Conservation (phyloP, 805 yeast species). For the Yarrowia sp. region DNA sequence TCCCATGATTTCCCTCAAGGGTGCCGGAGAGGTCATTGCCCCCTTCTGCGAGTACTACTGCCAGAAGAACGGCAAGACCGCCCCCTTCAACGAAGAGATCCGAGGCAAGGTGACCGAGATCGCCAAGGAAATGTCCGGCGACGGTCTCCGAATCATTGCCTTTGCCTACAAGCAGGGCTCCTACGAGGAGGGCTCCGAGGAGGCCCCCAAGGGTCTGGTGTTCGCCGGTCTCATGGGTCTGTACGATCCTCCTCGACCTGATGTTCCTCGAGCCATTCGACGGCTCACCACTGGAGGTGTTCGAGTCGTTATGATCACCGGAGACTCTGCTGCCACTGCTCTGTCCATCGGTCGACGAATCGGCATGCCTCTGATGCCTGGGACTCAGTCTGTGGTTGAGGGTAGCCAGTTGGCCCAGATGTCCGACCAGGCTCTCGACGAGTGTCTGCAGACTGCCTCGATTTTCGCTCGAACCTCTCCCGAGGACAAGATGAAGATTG, state of each 20-base stretch:
- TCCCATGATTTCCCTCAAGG: slow-evolving; percentile 72
- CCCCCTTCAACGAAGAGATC: slow-evolving; percentile 59
- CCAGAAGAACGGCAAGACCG: slow-evolving; percentile 64
- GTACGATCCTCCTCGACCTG: slow-evolving; percentile 97
- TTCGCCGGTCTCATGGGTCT: slow-evolving; percentile 91
- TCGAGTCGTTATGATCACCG: slow-evolving; percentile 97
- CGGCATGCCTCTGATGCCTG: slow-evolving; percentile 77
- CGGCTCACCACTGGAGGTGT: slow-evolving; percentile 89
- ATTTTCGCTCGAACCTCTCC: slow-evolving; percentile 96
- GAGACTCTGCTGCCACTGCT: slow-evolving; percentile 90
- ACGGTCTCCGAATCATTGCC: slow-evolving; percentile 86
- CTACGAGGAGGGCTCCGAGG: slow-evolving; percentile 46
- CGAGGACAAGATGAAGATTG: slow-evolving; percentile 89
- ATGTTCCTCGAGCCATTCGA: slow-evolving; percentile 77
- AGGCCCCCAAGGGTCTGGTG: slow-evolving; percentile 59
- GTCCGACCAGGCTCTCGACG: slow-evolving; percentile 73
- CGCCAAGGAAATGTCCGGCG: slow-evolving; percentile 72
- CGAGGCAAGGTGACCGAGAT: slow-evolving; percentile 56
- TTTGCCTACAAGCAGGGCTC: slow-evolving; percentile 62
- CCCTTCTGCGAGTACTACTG: slow-evolving; percentile 65
- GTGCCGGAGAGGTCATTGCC: slow-evolving; percentile 83
- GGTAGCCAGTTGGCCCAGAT: slow-evolving; percentile 84
- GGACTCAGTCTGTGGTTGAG: slow-evolving; percentile 72
- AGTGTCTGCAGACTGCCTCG: slow-evolving; percentile 79
- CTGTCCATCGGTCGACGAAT: slow-evolving; percentile 83